Evolutionary conservation across 2,329 filamentous ascomycete species (phyloP), one percentile per base, ranked within the genome.

Genomic region (Phaeophleospora eucalypticola): DNA sequence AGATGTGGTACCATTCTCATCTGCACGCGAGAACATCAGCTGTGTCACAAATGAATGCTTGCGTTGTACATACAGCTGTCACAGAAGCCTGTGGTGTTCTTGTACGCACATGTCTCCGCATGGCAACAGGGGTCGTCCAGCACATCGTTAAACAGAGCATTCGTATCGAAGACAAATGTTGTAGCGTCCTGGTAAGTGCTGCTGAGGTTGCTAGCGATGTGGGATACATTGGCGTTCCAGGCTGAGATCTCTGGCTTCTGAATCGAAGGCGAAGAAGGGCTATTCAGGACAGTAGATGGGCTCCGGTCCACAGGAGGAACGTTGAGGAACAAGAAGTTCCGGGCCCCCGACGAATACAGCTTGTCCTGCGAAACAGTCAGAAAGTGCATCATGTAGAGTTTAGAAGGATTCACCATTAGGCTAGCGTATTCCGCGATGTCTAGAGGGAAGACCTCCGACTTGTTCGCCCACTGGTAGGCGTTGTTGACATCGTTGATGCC

Each of bases 401-500:
- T 29, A 7, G 12, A 12, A 29, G 24, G 9, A 37, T 40, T 27
- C 36, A 48, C 46, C 3, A 72, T 58, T 1, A 71, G 61, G 1
- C 51, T 48, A 4, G 56, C 54, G 47, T 73, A 74, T 4, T 64
- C 61, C 4, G 54, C 46, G 55, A 73, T 68, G 33, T 69, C 69
- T 20, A 52, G 40, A 9, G 63, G 58, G 43, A 65, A 62, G 3
- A 61, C 41, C 2, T 66, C 48, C 0, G 62, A 63, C 29, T 56
- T 56, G 46, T 70, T 69, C 45, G 65, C 56, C 19, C 62, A 50
- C 59, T 64, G 71, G 65, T 73, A 79, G 8, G 68, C 67, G 56
- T 74, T 76, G 12, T 73, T 73, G 14, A 80, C 69, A 53, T 81
- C 78, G 57, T 81, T 81, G 56, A 80, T 74, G 27, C 78, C 78